Base-by-base conservation (phyloP, 805 yeast genomes). In the Ogataea methylovora region DNA sequence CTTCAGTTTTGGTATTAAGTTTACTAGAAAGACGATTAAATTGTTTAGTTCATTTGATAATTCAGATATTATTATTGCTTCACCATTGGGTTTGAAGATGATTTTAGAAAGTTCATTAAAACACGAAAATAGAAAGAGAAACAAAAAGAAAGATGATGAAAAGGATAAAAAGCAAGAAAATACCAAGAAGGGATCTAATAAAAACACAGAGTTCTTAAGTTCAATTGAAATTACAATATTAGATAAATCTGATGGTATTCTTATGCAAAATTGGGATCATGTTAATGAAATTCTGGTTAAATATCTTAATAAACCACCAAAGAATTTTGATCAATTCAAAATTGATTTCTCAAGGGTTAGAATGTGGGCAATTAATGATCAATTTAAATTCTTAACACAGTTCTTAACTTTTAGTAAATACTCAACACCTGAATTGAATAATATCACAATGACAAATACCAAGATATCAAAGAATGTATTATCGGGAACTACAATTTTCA, bases 261-360 rank as follows among this genome's bases (percentile, higher is more conserved):
- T 84, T 51, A 83, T 82, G 83, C 98, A 92, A 59, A 86, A 88
- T 51, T 83, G 97, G 88, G 82, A 82, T 24, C 95, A 90, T 59
- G 69, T 92, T 8, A 58, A 56, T 21, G 77, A 79, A 12, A 70
- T 78, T 5, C 58, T 82, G n/a, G 63, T 79, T 45, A 76, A 77
- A 42, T 77, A 80, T 51, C 45, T 87, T 37, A 87, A 88, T 57
- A 63, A 69, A 36, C 75, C 87, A 30, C 97, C 97, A 5, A 73
- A 75, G 42, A 75, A 80, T 33, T 70, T 70, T 43, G 78, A 83
- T 43, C 46, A 44, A 10, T 41, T 53, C 4, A 82, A 77, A 37
- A 82, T 94, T 12, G 98, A 92, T 58, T 92, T 92, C 57, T 76
- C 92, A 37, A 71, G 98, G 45, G 79, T 92, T 25, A 71, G 96